Percentiles rank a stretch among this genome's conserved stretches.
Evolutionary conservation across 768 basidiomycete species (phyloP).

Genomic region (Tricholoma flavovirens): DNA sequence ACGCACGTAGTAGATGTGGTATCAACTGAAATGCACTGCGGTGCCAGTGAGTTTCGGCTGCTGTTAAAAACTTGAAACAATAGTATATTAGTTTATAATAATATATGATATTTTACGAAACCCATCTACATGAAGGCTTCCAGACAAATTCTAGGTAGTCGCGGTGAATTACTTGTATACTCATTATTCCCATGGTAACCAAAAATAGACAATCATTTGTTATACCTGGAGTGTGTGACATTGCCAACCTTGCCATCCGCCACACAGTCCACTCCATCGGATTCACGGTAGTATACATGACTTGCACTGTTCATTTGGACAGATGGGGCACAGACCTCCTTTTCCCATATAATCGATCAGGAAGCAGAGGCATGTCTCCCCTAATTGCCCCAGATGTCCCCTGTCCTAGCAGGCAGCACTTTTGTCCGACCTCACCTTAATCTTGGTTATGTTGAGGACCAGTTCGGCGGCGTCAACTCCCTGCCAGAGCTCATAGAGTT

Average conservation of each 20-base stretch:
- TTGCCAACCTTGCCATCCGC: not conserved
- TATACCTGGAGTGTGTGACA: too few species aligned
- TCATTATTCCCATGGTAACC: too few species aligned
- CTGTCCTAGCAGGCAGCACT: slow-evolving; percentile 15
- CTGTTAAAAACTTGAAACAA: too few species aligned
- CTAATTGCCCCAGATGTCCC: slow-evolving; percentile 13
- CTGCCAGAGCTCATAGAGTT: slow-evolving; percentile 35
- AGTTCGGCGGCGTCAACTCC: slow-evolving; percentile 23
- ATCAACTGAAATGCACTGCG: too few species aligned
- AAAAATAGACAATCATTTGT: too few species aligned
- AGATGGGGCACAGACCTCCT: not conserved
- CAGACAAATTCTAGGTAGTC: too few species aligned
- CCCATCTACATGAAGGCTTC: too few species aligned
- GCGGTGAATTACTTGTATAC: too few species aligned
- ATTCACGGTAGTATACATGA: slow-evolving; percentile 1
- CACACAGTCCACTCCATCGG: not conserved
- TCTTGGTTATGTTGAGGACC: slow-evolving; percentile 25
- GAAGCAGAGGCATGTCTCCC: not conserved
- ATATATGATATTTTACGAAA: too few species aligned
- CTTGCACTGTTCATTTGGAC: not conserved
- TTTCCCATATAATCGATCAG: not conserved
- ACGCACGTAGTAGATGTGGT: too few species aligned
- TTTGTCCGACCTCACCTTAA: slow-evolving; percentile 34
- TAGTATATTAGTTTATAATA: too few species aligned
- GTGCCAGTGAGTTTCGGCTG: too few species aligned